phyloP scores from a whole-genome alignment of 805 yeast genomes.

The Teunomyces atbi region DNA sequence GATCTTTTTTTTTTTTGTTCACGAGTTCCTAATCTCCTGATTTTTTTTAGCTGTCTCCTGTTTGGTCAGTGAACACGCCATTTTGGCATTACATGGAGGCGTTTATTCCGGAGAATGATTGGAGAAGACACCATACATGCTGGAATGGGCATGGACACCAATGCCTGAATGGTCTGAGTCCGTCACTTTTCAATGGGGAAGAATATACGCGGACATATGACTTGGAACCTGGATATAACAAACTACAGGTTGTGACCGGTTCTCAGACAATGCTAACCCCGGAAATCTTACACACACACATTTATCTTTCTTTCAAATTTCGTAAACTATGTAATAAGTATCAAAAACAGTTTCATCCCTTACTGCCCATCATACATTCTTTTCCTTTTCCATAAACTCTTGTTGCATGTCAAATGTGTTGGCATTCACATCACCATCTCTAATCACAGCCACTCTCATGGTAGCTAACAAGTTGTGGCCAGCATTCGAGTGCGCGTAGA shows the following conservation, averaged over 20 bases:
- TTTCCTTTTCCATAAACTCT: conserved; percentile 39
- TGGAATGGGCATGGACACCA: too few species aligned
- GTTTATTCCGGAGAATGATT: not conserved
- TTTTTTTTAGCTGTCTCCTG: not conserved
- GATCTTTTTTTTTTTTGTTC: not conserved
- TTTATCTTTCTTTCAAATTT: not conserved
- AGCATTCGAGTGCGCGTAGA: conserved; percentile 81
- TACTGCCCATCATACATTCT: not conserved
- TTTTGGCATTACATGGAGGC: not conserved
- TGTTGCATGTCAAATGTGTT: conserved; percentile 55
- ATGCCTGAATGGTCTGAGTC: too few species aligned
- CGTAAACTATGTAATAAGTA: too few species aligned
- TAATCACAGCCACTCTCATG: conserved; percentile 77
- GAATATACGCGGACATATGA: too few species aligned
- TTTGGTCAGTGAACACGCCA: not conserved
- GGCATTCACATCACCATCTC: conserved; percentile 58
- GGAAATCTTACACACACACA: not conserved
- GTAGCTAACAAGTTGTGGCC: conserved; percentile 81
- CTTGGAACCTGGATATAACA: too few species aligned
- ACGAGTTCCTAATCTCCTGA: not conserved
- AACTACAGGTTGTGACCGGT: too few species aligned
- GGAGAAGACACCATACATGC: not conserved
- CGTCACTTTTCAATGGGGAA: too few species aligned
- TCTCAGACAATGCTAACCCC: too few species aligned
- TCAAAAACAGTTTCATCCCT: not conserved